phyloP scores from a whole-genome alignment of 176 grass and related monocot genomes.

The Raddia guianensis region DNA sequence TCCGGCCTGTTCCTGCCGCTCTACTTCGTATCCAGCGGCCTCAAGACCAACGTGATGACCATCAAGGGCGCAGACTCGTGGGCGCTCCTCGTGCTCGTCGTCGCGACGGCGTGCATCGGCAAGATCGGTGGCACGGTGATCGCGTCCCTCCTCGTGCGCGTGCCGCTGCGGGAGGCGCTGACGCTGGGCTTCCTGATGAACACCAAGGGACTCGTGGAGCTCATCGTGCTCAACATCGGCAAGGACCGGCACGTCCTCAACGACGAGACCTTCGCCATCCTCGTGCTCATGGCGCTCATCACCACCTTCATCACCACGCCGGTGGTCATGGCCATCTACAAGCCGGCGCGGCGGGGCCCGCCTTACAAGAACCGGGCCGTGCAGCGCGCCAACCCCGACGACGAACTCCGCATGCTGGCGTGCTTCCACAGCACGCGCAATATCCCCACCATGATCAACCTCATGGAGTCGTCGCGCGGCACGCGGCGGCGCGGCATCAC shows the following conservation, averaged over 20 bases:
- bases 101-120: constrained; percentile 60
- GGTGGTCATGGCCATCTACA: constrained; percentile 58
- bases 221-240: constrained; percentile 71
- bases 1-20: constrained; percentile 69
- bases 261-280: constrained; percentile 68
- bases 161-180: constrained; percentile 47
- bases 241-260: constrained; percentile 65
- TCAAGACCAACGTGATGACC: constrained; percentile 68
- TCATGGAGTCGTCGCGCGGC: constrained; percentile 58
- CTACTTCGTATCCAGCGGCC: constrained; percentile 77
- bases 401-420: constrained; percentile 61
- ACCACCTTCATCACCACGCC: constrained; percentile 70
- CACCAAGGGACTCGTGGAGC: constrained; percentile 73
- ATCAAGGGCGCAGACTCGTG: constrained; percentile 59
- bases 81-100: constrained; percentile 67
- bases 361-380: constrained; percentile 66
- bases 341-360: constrained; percentile 41
- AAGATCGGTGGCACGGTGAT: constrained; percentile 64
- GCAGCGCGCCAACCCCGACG: constrained; percentile 34
- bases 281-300: constrained; percentile 72
- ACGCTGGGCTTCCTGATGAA: constrained; percentile 69
- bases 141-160: constrained; percentile 26
- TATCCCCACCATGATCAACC: constrained; percentile 70
- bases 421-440: constrained; percentile 70
- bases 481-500: constrained; percentile 42